Evolutionary conservation across 257 asterid genomes (phyloP), one percentile per base, ranked within the genome.

Genomic region (Hygrophila difformis): DNA sequence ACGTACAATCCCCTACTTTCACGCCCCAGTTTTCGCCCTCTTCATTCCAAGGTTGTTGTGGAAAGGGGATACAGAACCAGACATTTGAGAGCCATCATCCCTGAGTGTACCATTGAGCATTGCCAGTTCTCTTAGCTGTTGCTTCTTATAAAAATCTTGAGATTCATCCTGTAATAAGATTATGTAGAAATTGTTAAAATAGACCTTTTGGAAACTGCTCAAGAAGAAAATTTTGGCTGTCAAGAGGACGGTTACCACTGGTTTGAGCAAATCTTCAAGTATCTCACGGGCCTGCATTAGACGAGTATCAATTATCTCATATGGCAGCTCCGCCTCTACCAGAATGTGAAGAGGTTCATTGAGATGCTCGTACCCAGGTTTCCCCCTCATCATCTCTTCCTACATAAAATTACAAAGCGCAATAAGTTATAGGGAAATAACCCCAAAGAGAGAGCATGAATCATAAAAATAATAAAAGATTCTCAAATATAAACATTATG

Each of bases 301-400:
- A 53, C 83, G 97, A 57, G 81, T 80, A 69, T 91, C 97, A 36
- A 91, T 82, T 54, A 82, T 73, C 73, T 86, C 97, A 51, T 80
- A 81, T 0, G 99, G 97, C 50, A 91, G 66, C 56, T 91, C 99
- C 10, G 87, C 97, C 74, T 91, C 99, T 26, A 91, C 80, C 26
- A 91, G 78, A 54, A 91, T 67, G 72, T 91, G 99, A 43, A 91
- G 95, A 45, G 97, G 95, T 58, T 91, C 99, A 34, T 86, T 86
- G 56, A 91, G 77, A 66, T 91, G 99, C 57, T 91, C 99, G 33
- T 76, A 91, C 52, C 99, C 99, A 2, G 97, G 93, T 67, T 83
- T 86, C 42, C 99, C 99, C 55, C 99, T 78, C 97, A 91, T 78
- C 87, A 83, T 69, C 70, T 91, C 99, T 78, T 91, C 99, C 99